phyloP scores from a whole-genome alignment of 2,329 filamentous ascomycete genomes.

The Penicillium sp. region DNA sequence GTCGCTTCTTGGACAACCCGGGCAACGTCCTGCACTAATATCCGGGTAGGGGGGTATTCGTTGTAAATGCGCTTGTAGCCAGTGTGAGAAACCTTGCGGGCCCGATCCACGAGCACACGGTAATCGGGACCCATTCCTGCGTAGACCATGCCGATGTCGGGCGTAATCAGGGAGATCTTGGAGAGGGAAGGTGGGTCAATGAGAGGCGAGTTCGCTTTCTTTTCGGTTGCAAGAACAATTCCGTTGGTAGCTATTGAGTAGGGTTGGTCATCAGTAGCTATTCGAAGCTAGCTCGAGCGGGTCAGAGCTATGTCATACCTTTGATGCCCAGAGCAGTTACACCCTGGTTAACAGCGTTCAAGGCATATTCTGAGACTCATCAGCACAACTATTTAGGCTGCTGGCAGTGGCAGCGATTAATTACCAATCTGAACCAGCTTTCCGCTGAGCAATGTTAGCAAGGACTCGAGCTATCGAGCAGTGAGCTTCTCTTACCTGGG shows the following conservation, averaged over 20 bases:
- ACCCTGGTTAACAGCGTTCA: conserved; percentile 98
- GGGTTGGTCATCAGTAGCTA: too few species aligned
- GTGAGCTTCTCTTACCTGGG: conserved; percentile 64
- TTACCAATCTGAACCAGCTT: conserved; percentile 98
- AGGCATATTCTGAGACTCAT: conserved; percentile 73
- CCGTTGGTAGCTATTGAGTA: conserved; percentile 86
- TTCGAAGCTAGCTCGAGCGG: too few species aligned
- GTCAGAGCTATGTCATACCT: too few species aligned
- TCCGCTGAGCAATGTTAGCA: conserved; percentile 56
- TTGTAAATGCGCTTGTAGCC: conserved; percentile 99
- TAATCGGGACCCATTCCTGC: conserved; percentile 98
- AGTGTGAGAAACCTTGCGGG: conserved; percentile 94
- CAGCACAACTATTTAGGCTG: conserved; percentile 7
- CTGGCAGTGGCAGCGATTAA: conserved; percentile 2
- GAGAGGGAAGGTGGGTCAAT: conserved; percentile 90
- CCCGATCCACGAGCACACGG: conserved; percentile 91
- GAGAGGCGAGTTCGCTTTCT: conserved; percentile 96
- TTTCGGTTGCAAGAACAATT: conserved; percentile 96
- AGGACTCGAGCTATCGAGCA: too few species aligned
- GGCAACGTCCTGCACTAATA: conserved; percentile 96
- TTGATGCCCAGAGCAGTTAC: conserved; percentile 98
- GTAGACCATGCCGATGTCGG: conserved; percentile 99
- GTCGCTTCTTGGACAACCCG: conserved; percentile 98
- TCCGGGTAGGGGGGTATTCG: conserved; percentile 97
- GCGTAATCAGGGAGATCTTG: conserved; percentile 95